A percentile compares a stretch with the other conserved stretches of the same genome.
phyloP scores from a whole-genome alignment of 2,329 filamentous ascomycete species.

The Aureobasidium namibiae region DNA sequence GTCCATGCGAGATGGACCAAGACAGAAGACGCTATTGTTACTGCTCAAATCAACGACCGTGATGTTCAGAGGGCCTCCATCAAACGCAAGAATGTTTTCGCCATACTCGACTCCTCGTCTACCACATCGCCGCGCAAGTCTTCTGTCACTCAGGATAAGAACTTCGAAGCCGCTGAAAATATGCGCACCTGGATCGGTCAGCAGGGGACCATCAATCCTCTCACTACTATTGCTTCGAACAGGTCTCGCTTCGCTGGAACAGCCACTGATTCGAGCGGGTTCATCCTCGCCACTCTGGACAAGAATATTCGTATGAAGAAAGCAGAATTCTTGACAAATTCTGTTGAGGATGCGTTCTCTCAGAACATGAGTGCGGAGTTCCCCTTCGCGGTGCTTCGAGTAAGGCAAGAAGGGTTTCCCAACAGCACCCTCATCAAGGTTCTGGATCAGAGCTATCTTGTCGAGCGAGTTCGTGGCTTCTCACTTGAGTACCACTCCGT shows the following conservation, averaged over 20 bases:
- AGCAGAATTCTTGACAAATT: not conserved
- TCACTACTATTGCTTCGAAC: slow-evolving; percentile 38
- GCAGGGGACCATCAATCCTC: slow-evolving; percentile 36
- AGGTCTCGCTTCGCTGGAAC: slow-evolving; percentile 42
- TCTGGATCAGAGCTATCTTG: slow-evolving; percentile 41
- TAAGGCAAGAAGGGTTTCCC: slow-evolving; percentile 40
- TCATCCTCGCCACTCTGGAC: slow-evolving; percentile 43
- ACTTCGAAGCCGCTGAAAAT: slow-evolving; percentile 17
- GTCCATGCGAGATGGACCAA: slow-evolving; percentile 28
- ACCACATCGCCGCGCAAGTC: slow-evolving; percentile 14
- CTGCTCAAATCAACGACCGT: not conserved
- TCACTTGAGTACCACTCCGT: slow-evolving; percentile 47
- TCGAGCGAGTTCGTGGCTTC: slow-evolving; percentile 46
- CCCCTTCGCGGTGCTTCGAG: slow-evolving; percentile 43
- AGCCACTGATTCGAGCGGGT: slow-evolving; percentile 33
- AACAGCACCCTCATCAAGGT: slow-evolving; percentile 32
- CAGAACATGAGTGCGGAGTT: slow-evolving; percentile 27
- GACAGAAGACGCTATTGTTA: slow-evolving; percentile 12
- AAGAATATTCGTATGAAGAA: slow-evolving; percentile 34
- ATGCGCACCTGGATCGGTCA: slow-evolving; percentile 37
- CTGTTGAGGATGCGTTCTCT: not conserved
- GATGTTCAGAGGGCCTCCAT: not conserved
- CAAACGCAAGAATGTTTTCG: slow-evolving; percentile 33
- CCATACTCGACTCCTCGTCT: slow-evolving; percentile 28
- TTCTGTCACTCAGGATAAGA: slow-evolving; percentile 19